Evolutionary conservation across 768 basidiomycete species (phyloP), one percentile per base, ranked within the genome.

Genomic region (Mycena filopes): DNA sequence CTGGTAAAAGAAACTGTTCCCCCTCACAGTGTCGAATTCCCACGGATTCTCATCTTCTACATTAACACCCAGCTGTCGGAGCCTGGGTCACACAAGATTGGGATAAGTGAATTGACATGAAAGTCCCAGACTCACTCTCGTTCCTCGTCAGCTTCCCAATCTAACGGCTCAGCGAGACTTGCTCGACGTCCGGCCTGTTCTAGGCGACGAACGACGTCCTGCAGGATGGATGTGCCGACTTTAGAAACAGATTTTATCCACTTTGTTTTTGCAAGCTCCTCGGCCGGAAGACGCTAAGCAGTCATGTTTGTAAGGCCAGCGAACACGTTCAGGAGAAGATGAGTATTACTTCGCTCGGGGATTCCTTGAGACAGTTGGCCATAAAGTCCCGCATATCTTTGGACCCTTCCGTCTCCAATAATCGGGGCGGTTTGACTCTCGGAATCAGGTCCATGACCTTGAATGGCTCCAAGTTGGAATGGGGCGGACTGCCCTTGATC

Each of bases 401-500:
- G 49, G 88, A 89, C 64, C 92, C 95, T 51, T 93, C 91, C 16
- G 79, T 84, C 55, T 98, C 96, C 10, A 83, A 81, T 29, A 98
- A 78, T 23, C 89, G 83, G 0, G 96, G 95, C 3, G 96, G 95
- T 68, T 92, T 89, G 59, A 89, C 86, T 69, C 89, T 89, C 47
- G 95, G 90, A 54, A 99, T 95, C 66, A 98, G 83, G 72, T 94
- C 91, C 80, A 99, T 92, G 31, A 96, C 95, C 65, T 86, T 88
- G 76, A 92, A 87, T 51, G 90, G 90, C 71, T 94, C 94, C 73
- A 96, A 81, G 73, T 96, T 91, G 16, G 93, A 87, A 78, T 98
- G 92, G 4, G 98, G 98, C 18, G 96, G 98, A 63, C 89, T 89
- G n/a, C 98, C 98, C 74, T 94, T 96, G 70, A 91, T 89, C 90